Evolutionary conservation across 2,329 filamentous ascomycete genomes (phyloP).

Genomic region (Phialocephala subalpina): DNA sequence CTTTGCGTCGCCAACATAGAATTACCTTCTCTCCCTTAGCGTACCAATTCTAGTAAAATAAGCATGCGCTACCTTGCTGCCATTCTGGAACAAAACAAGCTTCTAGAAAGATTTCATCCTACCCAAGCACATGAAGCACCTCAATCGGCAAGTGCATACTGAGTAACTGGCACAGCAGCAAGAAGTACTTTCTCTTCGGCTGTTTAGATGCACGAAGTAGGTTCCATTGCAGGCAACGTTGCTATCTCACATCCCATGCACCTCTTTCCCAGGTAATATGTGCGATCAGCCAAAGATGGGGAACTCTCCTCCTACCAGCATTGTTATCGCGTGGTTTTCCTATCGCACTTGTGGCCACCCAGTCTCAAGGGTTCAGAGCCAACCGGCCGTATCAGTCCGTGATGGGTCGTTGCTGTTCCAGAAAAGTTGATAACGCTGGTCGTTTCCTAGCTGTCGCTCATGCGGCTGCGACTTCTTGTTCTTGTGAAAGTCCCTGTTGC

Average conservation of each 20-base stretch:
- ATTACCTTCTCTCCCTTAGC: too few relatives aligned
- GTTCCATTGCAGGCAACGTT: slow-evolving; percentile 6
- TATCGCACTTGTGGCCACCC: neutral
- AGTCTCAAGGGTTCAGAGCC: neutral
- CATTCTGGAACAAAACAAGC: too few relatives aligned
- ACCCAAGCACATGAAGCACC: neutral
- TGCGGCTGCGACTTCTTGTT: neutral
- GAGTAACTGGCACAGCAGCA: neutral
- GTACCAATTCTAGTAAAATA: too few relatives aligned
- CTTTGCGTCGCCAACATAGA: neutral
- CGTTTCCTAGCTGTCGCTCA: neutral
- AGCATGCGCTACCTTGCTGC: too few relatives aligned
- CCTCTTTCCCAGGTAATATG: slow-evolving; percentile 1
- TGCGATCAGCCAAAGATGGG: slow-evolving; percentile 4
- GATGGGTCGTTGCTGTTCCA: neutral
- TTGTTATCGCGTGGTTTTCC: slow-evolving; percentile 5
- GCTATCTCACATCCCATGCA: slow-evolving; percentile 1
- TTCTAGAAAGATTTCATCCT: neutral
- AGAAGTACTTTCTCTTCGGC: neutral
- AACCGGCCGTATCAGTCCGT: neutral
- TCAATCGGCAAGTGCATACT: neutral
- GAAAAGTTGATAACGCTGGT: slow-evolving; percentile 7
- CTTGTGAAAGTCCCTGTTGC: neutral
- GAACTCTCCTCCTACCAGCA: neutral
- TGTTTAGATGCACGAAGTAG: neutral